phyloP scores from a whole-genome alignment of 2,329 filamentous ascomycete genomes.

The Parascedosporium putredinis region DNA sequence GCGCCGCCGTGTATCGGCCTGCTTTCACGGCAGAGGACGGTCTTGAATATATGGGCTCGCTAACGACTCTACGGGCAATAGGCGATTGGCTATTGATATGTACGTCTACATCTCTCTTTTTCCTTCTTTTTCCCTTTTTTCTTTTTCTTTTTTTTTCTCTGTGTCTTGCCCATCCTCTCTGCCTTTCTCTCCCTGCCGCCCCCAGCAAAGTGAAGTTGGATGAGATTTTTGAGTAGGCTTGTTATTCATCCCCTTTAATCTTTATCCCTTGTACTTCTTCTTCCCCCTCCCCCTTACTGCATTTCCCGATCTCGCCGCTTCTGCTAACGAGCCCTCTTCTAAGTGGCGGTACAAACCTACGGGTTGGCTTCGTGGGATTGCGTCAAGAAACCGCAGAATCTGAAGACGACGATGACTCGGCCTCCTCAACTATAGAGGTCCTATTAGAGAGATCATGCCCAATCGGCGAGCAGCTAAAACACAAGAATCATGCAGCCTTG shows the following conservation, averaged over 20 bases:
- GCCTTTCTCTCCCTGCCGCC: too few species aligned
- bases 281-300: too few species aligned
- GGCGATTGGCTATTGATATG: slow-evolving; percentile 56
- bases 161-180: neutral
- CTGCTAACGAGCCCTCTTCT: too few species aligned
- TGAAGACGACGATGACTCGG: slow-evolving; percentile 10
- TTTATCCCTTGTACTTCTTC: too few species aligned
- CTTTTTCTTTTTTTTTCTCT: too few species aligned
- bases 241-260: too few species aligned
- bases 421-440: slow-evolving; percentile 36
- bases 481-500: slow-evolving; percentile 61
- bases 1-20: neutral
- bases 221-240: too few species aligned
- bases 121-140: too few species aligned
- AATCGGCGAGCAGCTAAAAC: slow-evolving; percentile 62
- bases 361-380: slow-evolving; percentile 58
- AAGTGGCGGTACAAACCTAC: slow-evolving; percentile 59
- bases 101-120: too few species aligned
- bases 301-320: too few species aligned
- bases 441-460: slow-evolving; percentile 63
- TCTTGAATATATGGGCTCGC: slow-evolving; percentile 8
- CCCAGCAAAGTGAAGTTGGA: neutral
- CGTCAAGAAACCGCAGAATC: too few species aligned
- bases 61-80: slow-evolving; percentile 20
- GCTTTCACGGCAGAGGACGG: too few species aligned